Evolutionary conservation across 2,329 filamentous ascomycete species (phyloP).

Genomic region (Bertia moriformis): DNA sequence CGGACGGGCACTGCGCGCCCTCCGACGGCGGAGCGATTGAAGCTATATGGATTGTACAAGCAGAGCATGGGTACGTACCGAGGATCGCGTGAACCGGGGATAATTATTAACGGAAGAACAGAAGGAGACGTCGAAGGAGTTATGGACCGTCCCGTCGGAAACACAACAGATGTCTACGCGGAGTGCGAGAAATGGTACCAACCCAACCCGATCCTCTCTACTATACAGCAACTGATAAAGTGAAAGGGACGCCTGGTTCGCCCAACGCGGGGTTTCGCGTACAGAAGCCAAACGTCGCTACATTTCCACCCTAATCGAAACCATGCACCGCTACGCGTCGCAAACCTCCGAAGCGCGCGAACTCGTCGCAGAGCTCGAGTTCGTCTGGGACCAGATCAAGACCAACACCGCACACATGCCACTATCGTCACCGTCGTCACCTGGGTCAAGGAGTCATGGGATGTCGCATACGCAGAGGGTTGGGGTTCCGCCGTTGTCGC

Average conservation of each 20-base stretch:
- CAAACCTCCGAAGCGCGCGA: constrained; percentile 46
- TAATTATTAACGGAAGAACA: background rate
- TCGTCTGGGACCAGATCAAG: constrained; percentile 59
- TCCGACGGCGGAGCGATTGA: constrained; percentile 43
- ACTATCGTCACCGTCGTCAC: constrained; percentile 4
- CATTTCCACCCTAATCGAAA: constrained; percentile 50
- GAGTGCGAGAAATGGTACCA: constrained; percentile 8
- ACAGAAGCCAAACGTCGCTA: constrained; percentile 55
- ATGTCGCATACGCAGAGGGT: no score
- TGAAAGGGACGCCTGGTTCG: constrained; percentile 47
- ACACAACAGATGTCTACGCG: constrained; percentile 6
- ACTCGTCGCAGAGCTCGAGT: constrained; percentile 51
- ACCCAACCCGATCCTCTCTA: background rate
- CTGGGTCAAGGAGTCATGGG: background rate
- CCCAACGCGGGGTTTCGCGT: constrained; percentile 41
- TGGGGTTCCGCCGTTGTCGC: background rate
- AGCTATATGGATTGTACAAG: constrained; percentile 58
- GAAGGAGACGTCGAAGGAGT: constrained; percentile 53
- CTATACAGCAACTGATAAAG: background rate
- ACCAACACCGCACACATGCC: no score
- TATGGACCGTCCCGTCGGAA: constrained; percentile 36
- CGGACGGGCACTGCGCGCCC: constrained; percentile 50
- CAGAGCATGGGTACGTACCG: constrained; percentile 37
- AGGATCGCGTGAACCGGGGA: background rate
- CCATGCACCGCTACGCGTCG: constrained; percentile 55